Evolutionary conservation across 2,329 filamentous ascomycete species (phyloP), one percentile per base, ranked within the genome.

Genomic region (Penicillium sp.): DNA sequence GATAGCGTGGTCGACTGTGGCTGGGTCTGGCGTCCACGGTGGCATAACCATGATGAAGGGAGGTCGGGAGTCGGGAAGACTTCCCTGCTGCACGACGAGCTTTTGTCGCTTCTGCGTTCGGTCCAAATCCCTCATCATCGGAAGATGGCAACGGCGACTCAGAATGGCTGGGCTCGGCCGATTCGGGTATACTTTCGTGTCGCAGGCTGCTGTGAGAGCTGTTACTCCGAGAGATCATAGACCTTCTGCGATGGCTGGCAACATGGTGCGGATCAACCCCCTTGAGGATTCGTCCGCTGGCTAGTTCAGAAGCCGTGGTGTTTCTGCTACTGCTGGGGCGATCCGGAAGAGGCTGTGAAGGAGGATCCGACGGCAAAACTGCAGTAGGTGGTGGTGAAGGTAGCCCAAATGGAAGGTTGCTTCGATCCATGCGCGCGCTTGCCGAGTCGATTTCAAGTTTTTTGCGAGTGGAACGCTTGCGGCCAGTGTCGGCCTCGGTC

Each of bases 71-170:
- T 34, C 50, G 49, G 46, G 42, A 9, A 13, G 32, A 37, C 27
- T 52, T 57, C 39, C 53, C 56, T 46, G 40, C 47, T 38, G 46
- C 28, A 9, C 52, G 49, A 2, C 47, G 55, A 11, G 53, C 24
- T 6, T 45, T 48, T 25, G 46, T 37, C n/a, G 43, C 36, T 6
- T 50, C 52, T 12, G 47, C 36, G 13, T 41, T 46, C 1, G 50
- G 56, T 9, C 56, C 58, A 29, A 63, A 58, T n/a, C 61, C 58
- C 47, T 72, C 69, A 9, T 71, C 68, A 33, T 72, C 69, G 0
- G 68, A 71, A 29, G 68, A 71, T n/a, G 67, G 65, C 7, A 71
- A 51, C 7, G 67, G 65, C 5, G 64, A 68, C 26, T 65, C 62
- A 3, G 62, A 52, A n/a, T 55, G 57, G 34, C 44, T 44, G 13